Percentiles rank a stretch among this genome's conserved stretches.
Conservation (phyloP, 768 basidiomycete genomes). For the Mycena haematopus region DNA sequence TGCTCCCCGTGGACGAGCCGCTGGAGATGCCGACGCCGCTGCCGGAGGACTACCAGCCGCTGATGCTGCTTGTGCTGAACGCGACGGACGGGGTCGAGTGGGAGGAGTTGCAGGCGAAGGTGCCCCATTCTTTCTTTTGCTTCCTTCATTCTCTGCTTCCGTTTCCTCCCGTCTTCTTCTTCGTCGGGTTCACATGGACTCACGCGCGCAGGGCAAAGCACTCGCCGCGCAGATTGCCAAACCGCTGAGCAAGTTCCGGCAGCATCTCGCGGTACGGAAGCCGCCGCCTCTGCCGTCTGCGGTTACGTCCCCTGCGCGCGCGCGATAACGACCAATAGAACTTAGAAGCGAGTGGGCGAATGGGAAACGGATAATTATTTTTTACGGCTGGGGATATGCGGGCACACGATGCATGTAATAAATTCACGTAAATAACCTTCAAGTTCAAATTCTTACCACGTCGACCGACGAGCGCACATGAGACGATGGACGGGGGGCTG, state of each 20-base stretch:
- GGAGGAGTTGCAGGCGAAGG: slow-evolving; percentile 70
- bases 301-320: slow-evolving; percentile 42
- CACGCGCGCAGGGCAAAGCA: slow-evolving; percentile 44
- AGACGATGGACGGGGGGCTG: slow-evolving; percentile 26
- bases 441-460: slow-evolving; percentile 10
- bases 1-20: slow-evolving; percentile 64
- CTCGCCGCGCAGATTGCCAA: slow-evolving; percentile 53
- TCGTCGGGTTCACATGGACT: too few species aligned
- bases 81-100: slow-evolving; percentile 66
- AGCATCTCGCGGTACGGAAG: slow-evolving; percentile 40
- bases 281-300: slow-evolving; percentile 38
- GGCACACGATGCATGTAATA: neutral
- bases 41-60: slow-evolving; percentile 50
- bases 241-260: slow-evolving; percentile 50
- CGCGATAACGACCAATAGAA: slow-evolving; percentile 30
- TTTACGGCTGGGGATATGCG: neutral
- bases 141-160: slow-evolving; percentile 7
- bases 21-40: slow-evolving; percentile 31
- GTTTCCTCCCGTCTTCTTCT: too few species aligned
- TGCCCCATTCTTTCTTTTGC: slow-evolving; percentile 32
- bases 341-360: too few species aligned
- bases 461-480: slow-evolving; percentile 14
- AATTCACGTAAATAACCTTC: neutral
- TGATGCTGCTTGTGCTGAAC: slow-evolving; percentile 76
- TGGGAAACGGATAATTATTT: slow-evolving; percentile 7